These are phyloP conservation scores for Trichosanthes cucumerina DNA, from an alignment of 306 rosid species.

Conservation along the genomic window DNA sequence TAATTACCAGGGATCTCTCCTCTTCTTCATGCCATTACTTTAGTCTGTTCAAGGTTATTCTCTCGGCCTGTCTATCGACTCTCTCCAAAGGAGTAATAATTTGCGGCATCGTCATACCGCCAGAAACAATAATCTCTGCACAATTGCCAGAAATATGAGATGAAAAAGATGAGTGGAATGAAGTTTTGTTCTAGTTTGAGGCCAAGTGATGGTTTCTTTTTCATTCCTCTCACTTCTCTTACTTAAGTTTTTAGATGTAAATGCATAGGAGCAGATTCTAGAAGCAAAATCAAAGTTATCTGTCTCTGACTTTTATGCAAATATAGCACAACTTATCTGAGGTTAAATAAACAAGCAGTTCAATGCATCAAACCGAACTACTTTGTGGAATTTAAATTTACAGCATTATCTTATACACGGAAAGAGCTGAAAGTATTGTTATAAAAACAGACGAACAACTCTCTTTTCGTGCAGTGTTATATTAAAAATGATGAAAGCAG, in stretches of 20 bases:
- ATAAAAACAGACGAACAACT: not conserved
- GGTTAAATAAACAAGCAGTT: not conserved
- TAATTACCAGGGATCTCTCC: not conserved
- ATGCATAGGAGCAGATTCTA: not conserved
- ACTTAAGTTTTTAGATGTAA: not conserved
- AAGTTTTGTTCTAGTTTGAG: not conserved
- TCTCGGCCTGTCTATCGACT: conserved; percentile 37
- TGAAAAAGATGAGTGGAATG: not conserved
- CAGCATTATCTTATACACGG: not conserved
- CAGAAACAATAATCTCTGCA: conserved; percentile 89
- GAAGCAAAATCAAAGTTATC: not conserved
- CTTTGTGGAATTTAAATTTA: not conserved
- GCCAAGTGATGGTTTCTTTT: not conserved
- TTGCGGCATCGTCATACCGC: conserved; percentile 94
- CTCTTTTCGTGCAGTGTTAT: not conserved
- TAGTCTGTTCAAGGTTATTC: conserved; percentile 57
- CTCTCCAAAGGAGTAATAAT: conserved; percentile 53
- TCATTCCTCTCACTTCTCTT: not conserved
- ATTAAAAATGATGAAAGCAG: not conserved
- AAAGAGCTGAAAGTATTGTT: not conserved
- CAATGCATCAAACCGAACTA: not conserved
- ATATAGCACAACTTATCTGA: not conserved
- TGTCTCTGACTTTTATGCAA: not conserved
- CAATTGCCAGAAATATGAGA: not conserved
- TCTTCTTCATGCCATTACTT: conserved; percentile 10